Evolutionary conservation across 306 rosid species (phyloP), one percentile per base, ranked within the genome.

Genomic region (Begonia peltatifolia): DNA sequence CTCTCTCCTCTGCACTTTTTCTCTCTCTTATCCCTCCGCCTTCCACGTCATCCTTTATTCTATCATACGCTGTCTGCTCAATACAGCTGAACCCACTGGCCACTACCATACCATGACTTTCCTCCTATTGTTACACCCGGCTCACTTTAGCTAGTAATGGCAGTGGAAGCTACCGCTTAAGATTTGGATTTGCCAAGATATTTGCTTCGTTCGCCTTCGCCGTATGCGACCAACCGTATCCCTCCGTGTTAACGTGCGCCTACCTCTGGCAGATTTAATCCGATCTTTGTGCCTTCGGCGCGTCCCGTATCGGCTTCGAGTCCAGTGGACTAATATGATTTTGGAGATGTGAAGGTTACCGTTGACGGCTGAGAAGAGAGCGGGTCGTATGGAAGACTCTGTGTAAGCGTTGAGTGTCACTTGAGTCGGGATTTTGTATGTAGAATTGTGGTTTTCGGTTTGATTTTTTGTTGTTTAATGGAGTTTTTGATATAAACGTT

Each of bases 191-290:
- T 50, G 53, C 20, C 18, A 9, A 4, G 22, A n/a, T 14, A 1
- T 46, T 52, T 14, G 11, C 41, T 16, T 6, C 15, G 9, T 14
- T 46, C 7, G 53, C 55, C 22, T 14, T 46, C 7, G 53, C 55
- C 22, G 53, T 14, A 22, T 2, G 4, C 6, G 23, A 20, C 53
- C 25, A 3, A 14, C 54, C 46, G 36, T 50, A 13, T 42, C 35
- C 14, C 36, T 4, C 35, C 22, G 20, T 66, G 75, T 76, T 68
- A 73, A 63, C 59, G 47, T 70, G 70, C 77, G 85, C 85, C 11
- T 1, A 50, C 41, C 44, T 46, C 44, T 64, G 56, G 58, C 44
- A 52, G 54, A 52, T 68, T 8, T 12, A 63, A 58, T 50, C 25
- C 22, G 53, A 15, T 10, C 53, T 15, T 9, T 50, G 53, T 10